Evolutionary conservation across 2,329 filamentous ascomycete genomes (phyloP).

Genomic region (Rhynchosporium secalis): DNA sequence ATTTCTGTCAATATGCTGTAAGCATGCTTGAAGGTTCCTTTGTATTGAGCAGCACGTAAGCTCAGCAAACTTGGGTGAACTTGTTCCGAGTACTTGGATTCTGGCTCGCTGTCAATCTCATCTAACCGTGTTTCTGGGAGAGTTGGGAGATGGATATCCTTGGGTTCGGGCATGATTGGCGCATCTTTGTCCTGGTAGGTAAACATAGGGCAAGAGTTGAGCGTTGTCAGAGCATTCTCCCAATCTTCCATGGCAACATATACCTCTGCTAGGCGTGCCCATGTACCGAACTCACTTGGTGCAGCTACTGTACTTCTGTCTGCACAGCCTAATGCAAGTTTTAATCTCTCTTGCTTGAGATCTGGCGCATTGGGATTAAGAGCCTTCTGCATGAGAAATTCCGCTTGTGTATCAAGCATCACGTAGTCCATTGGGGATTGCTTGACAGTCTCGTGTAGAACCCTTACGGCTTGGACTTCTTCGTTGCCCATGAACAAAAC

Average conservation of each 20-base stretch:
- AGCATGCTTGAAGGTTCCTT: conserved; percentile 92
- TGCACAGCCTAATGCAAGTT: conserved; percentile 87
- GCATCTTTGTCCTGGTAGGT: conserved; percentile 99
- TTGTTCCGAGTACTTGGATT: conserved; percentile 77
- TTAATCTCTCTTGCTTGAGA: conserved; percentile 65
- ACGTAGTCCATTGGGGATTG: conserved; percentile 97
- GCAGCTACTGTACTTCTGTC: conserved; percentile 94
- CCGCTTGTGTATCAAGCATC: conserved; percentile 89
- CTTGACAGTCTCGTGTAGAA: conserved; percentile 84
- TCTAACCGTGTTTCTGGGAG: conserved; percentile 87
- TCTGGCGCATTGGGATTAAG: conserved; percentile 53
- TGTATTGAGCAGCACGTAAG: conserved; percentile 84
- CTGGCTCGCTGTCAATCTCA: conserved; percentile 91
- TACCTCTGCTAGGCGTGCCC: conserved; percentile 89
- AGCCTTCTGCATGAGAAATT: conserved; percentile 87
- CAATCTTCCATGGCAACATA: conserved; percentile 94
- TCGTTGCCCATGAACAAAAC: conserved; percentile 94
- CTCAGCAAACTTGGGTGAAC: conserved; percentile 85
- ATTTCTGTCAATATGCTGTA: conserved; percentile 94
- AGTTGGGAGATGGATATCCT: conserved; percentile 82
- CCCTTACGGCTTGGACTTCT: conserved; percentile 89
- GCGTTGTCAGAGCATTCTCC: conserved; percentile 90
- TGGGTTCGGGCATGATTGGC: conserved; percentile 89
- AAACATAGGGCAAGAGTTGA: conserved; percentile 99
- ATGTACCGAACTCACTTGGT: conserved; percentile 95